A percentile compares a stretch with the other conserved stretches of the same genome.
phyloP scores from a whole-genome alignment of 192 early-diverging fungal genomes.

The Martensiomyces pterosporus region DNA sequence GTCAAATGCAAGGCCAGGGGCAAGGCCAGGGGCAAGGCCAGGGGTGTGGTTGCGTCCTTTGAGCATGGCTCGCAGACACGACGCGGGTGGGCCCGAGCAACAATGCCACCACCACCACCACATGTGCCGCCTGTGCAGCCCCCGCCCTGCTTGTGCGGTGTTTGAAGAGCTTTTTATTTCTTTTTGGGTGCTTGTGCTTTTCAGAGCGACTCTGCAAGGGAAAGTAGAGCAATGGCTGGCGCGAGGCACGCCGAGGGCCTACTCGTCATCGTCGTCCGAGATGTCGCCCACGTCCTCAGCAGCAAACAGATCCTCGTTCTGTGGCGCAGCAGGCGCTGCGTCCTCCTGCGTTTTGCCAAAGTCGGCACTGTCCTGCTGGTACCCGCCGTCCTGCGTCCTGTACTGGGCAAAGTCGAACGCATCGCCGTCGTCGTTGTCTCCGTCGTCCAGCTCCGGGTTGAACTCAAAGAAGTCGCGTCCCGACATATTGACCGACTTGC shows the following conservation, averaged over 20 bases:
- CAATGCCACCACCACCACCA: too few species aligned
- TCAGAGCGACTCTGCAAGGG: too few species aligned
- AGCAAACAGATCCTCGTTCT: conserved; percentile 21
- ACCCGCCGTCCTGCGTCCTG: conserved; percentile 59
- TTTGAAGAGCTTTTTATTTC: too few species aligned
- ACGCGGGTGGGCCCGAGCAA: too few species aligned
- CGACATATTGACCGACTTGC: conserved; percentile 89
- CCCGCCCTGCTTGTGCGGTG: too few species aligned
- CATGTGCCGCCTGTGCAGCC: too few species aligned
- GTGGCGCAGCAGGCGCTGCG: not conserved
- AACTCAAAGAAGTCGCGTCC: conserved; percentile 97
- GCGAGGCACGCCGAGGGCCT: not conserved
- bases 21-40: too few species aligned
- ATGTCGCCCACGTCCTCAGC: conserved; percentile 21
- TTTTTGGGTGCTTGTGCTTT: not conserved
- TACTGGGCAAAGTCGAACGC: conserved; percentile 79
- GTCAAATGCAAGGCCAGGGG: too few species aligned
- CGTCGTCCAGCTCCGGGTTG: conserved; percentile 81
- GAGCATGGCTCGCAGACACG: too few species aligned
- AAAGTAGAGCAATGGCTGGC: too few species aligned
- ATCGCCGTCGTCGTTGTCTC: conserved; percentile 74
- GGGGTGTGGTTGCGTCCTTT: too few species aligned
- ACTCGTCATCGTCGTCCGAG: conserved; percentile 20
- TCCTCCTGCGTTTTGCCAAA: not conserved
- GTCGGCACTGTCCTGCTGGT: conserved; percentile 36